Percentiles rank a stretch among this genome's conserved stretches.
Conservation (phyloP, 208 protist genomes). For the Phytomonas sp. region DNA sequence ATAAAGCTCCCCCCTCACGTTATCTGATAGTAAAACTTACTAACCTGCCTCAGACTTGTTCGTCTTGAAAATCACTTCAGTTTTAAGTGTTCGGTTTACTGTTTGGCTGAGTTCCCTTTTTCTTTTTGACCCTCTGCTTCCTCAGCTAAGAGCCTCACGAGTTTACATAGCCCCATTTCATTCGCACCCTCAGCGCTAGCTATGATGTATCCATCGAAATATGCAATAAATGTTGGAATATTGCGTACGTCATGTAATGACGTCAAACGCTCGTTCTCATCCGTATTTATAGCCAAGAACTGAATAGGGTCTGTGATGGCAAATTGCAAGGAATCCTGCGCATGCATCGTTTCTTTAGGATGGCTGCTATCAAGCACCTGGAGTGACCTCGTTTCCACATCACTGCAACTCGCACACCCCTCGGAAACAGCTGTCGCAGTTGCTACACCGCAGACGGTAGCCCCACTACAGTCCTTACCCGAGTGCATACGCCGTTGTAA, state of each 20-base stretch:
- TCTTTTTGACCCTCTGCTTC: constrained; percentile 6
- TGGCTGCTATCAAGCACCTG: background rate
- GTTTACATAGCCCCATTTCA: constrained; percentile 41
- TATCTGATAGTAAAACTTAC: background rate
- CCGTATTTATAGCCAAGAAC: constrained; percentile 74
- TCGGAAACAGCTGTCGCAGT: constrained; percentile 6
- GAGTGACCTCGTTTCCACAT: background rate
- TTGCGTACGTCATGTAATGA: constrained; percentile 80
- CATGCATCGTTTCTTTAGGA: background rate
- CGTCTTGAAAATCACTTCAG: background rate
- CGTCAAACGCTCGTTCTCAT: constrained; percentile 52
- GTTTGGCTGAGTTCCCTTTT: background rate
- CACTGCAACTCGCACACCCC: constrained; percentile 11
- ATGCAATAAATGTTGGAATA: constrained; percentile 81
- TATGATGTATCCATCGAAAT: constrained; percentile 55
- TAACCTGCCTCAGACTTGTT: background rate
- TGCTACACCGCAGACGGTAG: background rate
- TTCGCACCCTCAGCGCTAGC: constrained; percentile 60
- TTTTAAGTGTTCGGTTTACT: background rate
- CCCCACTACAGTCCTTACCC: background rate
- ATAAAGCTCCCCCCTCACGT: background rate
- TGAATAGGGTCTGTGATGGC: constrained; percentile 9
- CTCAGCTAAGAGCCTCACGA: constrained; percentile 24
- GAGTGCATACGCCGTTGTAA: background rate
- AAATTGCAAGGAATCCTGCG: background rate